Conservation (phyloP, 73 alveolate genomes). For the Diophrys sp. region DNA sequence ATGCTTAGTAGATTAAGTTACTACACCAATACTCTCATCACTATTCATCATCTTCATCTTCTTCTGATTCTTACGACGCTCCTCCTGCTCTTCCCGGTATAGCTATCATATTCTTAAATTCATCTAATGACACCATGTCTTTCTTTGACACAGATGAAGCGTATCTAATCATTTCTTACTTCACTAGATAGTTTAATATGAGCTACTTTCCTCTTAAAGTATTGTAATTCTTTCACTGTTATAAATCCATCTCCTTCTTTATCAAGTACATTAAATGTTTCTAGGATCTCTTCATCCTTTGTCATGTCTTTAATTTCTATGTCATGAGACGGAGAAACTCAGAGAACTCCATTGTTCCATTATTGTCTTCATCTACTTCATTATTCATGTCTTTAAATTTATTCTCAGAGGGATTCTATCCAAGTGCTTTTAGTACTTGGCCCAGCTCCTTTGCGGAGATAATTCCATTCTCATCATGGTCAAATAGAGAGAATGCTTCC, state of each 20-base stretch:
- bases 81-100: background rate
- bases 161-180: conserved; percentile 52
- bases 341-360: conserved; percentile 32
- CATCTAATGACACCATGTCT: background rate
- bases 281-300: conserved; percentile 60
- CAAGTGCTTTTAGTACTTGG: background rate
- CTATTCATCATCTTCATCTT: background rate
- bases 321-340: conserved; percentile 42
- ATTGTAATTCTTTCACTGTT: conserved; percentile 44
- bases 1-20: no score
- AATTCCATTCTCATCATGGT: background rate
- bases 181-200: conserved; percentile 49
- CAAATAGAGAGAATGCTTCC: conserved; percentile 3
- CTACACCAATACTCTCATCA: no score
- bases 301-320: conserved; percentile 53
- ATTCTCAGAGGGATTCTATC: conserved; percentile 25
- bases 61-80: background rate
- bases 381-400: conserved; percentile 15
- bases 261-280: conserved; percentile 57
- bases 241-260: conserved; percentile 43
- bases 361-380: conserved; percentile 35
- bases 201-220: conserved; percentile 61
- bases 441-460: background rate
- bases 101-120: background rate
- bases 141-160: conserved; percentile 8